Evolutionary conservation across 768 basidiomycete genomes (phyloP).

Genomic region (Suillus alpinus): DNA sequence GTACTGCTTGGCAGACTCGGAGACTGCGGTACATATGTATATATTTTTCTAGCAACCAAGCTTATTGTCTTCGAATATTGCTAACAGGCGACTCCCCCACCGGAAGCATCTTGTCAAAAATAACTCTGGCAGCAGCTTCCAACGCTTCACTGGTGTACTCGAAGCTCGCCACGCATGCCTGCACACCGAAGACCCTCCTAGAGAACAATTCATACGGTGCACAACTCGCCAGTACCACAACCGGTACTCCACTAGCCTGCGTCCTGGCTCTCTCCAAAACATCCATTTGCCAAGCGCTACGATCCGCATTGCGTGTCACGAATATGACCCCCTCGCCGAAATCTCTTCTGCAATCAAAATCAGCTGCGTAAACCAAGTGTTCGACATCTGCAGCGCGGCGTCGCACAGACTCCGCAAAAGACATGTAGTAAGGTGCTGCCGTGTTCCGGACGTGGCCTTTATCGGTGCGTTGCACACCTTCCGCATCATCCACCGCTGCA

Average conservation of each 20-base stretch:
- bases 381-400: conserved; percentile 28
- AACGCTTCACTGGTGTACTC: conserved; percentile 58
- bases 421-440: conserved; percentile 52
- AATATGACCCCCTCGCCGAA: conserved; percentile 36
- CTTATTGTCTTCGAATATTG: not conserved
- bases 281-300: conserved; percentile 49
- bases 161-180: conserved; percentile 49
- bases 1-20: too few relatives aligned
- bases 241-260: conserved; percentile 19
- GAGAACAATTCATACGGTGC: conserved; percentile 61
- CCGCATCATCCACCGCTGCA: conserved; percentile 57
- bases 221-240: conserved; percentile 58
- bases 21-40: too few relatives aligned
- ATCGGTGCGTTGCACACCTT: conserved; percentile 39
- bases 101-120: conserved; percentile 36
- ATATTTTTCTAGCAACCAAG: too few relatives aligned
- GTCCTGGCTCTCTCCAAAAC: conserved; percentile 31
- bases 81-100: not conserved
- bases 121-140: conserved; percentile 38
- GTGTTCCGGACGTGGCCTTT: conserved; percentile 52
- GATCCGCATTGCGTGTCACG: conserved; percentile 56
- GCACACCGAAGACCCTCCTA: conserved; percentile 16
- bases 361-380: conserved; percentile 46
- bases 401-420: conserved; percentile 42
- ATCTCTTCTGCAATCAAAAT: conserved; percentile 1